Evolutionary conservation across 345 rosid species (phyloP).

Genomic region (Leavenworthia alabamica): DNA sequence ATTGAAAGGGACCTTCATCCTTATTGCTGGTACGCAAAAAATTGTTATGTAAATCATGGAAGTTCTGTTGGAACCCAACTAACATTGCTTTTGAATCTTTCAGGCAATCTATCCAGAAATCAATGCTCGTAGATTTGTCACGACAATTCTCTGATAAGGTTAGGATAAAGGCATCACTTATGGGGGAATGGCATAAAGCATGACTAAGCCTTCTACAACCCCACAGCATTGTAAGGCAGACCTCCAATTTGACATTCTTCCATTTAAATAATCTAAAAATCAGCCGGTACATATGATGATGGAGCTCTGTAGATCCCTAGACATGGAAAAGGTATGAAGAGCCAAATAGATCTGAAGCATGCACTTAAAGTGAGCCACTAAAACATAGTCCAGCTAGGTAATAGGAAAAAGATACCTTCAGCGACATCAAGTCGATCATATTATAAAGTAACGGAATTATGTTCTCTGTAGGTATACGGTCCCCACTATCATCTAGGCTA

Average conservation of each 20-base stretch:
- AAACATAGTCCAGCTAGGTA: slow-evolving; percentile 11
- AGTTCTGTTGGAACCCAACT: slow-evolving; percentile 58
- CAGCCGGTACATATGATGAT: slow-evolving; percentile 43
- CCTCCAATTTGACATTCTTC: slow-evolving; percentile 49
- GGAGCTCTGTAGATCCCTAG: slow-evolving; percentile 59
- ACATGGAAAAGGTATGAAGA: slow-evolving; percentile 15
- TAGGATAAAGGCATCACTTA: slow-evolving; percentile 46
- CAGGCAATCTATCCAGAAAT: slow-evolving; percentile 64
- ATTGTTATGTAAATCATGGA: slow-evolving; percentile 37
- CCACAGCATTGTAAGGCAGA: slow-evolving; percentile 58
- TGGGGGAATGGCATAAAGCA: slow-evolving; percentile 72
- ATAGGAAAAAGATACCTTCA: slow-evolving; percentile 49
- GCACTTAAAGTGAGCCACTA: neutral
- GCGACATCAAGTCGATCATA: slow-evolving; percentile 57
- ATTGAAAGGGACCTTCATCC: slow-evolving; percentile 27
- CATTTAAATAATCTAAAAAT: slow-evolving; percentile 44
- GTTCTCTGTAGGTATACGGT: slow-evolving; percentile 32
- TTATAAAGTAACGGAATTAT: slow-evolving; percentile 49
- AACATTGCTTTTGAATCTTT: slow-evolving; percentile 48
- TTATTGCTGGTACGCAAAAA: slow-evolving; percentile 20
- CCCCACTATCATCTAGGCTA: slow-evolving; percentile 28
- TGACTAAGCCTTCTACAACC: slow-evolving; percentile 80
- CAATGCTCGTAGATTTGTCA: slow-evolving; percentile 40
- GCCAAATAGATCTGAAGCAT: neutral
- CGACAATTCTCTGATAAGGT: slow-evolving; percentile 46